Evolutionary conservation across 139 green algal genomes (phyloP).

Genomic region (Chlorella sp.): DNA sequence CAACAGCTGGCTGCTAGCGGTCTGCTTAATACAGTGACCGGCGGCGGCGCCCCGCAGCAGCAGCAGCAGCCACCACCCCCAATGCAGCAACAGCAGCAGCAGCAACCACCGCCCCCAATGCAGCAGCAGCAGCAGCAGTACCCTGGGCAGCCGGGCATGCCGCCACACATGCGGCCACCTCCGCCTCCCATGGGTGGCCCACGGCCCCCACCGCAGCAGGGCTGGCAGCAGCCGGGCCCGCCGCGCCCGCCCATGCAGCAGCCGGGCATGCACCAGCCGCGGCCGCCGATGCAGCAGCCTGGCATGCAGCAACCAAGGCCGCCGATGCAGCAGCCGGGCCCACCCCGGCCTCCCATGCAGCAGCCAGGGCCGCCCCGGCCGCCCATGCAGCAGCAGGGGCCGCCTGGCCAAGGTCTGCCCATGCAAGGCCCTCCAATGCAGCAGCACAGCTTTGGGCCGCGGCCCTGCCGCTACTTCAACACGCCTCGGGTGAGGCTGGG

Average conservation of each 20-base stretch:
- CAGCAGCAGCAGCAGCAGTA: background rate
- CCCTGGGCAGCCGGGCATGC: background rate
- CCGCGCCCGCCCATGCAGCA: background rate
- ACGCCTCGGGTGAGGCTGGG: background rate
- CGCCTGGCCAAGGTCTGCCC: too few relatives aligned
- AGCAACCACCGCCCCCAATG: background rate
- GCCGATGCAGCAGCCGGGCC: background rate
- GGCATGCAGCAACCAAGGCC: background rate
- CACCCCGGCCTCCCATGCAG: background rate
- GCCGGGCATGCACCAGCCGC: background rate
- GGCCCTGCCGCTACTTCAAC: slow-evolving; percentile 28
- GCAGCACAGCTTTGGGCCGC: background rate
- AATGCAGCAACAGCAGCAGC: slow-evolving; percentile 3
- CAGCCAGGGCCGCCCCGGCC: background rate
- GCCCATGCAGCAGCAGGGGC: background rate
- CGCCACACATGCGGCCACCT: background rate
- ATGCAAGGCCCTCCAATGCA: too few relatives aligned
- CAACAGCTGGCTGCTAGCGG: slow-evolving; percentile 22
- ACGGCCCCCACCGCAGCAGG: background rate
- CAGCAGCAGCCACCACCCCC: background rate
- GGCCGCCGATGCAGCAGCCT: background rate
- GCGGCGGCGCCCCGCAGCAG: background rate
- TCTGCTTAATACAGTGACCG: background rate
- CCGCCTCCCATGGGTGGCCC: too few relatives aligned
- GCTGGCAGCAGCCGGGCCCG: background rate